phyloP scores from a whole-genome alignment of 805 yeast species.

The Lipomyces yamadae region DNA sequence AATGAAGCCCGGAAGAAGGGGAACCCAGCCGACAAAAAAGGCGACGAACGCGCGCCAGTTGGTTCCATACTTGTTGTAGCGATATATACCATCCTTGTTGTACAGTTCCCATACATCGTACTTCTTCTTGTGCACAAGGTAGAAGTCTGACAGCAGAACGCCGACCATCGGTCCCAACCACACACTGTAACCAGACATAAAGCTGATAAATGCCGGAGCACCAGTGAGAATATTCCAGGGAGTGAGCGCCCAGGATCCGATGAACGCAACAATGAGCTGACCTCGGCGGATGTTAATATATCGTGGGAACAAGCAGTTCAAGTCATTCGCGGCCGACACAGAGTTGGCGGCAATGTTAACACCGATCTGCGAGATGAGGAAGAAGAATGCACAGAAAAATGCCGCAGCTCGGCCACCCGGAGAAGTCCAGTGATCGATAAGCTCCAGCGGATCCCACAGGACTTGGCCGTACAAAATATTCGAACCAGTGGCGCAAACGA shows the following conservation, averaged over 20 bases:
- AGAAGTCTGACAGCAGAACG: constrained; percentile 55
- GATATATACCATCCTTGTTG: constrained; percentile 49
- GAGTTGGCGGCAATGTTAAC: constrained; percentile 64
- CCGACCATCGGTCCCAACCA: constrained; percentile 86
- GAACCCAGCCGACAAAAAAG: constrained; percentile 46
- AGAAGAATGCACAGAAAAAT: constrained; percentile 44
- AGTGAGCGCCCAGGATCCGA: constrained; percentile 68
- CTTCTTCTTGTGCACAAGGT: constrained; percentile 50
- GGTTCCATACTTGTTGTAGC: constrained; percentile 50
- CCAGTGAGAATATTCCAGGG: constrained; percentile 82
- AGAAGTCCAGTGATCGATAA: constrained; percentile 28
- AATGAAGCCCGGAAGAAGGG: constrained; percentile 33
- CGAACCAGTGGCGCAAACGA: constrained; percentile 30
- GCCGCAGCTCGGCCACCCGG: constrained; percentile 34
- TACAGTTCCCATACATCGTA: constrained; percentile 52
- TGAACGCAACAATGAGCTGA: constrained; percentile 66
- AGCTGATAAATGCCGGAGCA: constrained; percentile 76
- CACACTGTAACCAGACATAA: constrained; percentile 78
- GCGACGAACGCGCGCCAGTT: constrained; percentile 51
- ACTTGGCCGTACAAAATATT: constrained; percentile 27
- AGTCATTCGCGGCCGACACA: constrained; percentile 50
- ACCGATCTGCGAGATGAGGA: constrained; percentile 72
- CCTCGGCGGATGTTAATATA: constrained; percentile 68
- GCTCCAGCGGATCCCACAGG: constrained; percentile 31
- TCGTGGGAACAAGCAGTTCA: constrained; percentile 49